Evolutionary conservation across 805 yeast genomes (phyloP), one percentile per base, ranked within the genome.

Genomic region (Candida piceae): DNA sequence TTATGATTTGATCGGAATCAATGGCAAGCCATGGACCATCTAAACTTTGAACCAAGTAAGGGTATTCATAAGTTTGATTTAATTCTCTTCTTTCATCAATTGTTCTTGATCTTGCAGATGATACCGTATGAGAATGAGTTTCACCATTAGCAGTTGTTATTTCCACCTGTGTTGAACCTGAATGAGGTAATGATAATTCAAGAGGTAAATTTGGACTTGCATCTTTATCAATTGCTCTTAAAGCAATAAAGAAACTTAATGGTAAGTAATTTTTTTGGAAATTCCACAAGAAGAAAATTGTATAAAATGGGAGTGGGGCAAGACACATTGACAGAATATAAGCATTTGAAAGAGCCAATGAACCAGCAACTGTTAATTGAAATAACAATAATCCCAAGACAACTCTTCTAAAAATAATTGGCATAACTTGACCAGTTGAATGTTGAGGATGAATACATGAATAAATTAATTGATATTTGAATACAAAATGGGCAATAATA

Each of bases 341-440:
- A 1, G 94, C 95, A 42, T 81, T 77, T 50, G 84, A 87, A 39
- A 86, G 71, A 2, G 76, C 73, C 41, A 90, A 67, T 0, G 94
- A 79, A 3, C 97, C 97, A 0, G 90, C 87, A 85, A 89, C 88
- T 10, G 96, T 87, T 41, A 90, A 62, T 55, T 93, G 98, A 58
- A 90, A 88, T 12, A 90, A 67, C 23, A 84, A 60, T 18, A 90
- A 62, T 0, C 97, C 97, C 40, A 87, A 55, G 38, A 84, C 76
- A 1, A 89, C 77, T 47, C 98, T 70, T 49, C 95, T 70, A 53
- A 84, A 83, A 2, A 90, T 80, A 33, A 88, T 66, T 0, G 96
- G 95, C 97, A 97, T 90, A 1, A 90, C 94, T 55, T 84, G 84
- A 1, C 97, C 98, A 0, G 96, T 93, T 0, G 96, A 88, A 62